phyloP scores from a whole-genome alignment of 345 rosid genomes.

The Brassica rapa region DNA sequence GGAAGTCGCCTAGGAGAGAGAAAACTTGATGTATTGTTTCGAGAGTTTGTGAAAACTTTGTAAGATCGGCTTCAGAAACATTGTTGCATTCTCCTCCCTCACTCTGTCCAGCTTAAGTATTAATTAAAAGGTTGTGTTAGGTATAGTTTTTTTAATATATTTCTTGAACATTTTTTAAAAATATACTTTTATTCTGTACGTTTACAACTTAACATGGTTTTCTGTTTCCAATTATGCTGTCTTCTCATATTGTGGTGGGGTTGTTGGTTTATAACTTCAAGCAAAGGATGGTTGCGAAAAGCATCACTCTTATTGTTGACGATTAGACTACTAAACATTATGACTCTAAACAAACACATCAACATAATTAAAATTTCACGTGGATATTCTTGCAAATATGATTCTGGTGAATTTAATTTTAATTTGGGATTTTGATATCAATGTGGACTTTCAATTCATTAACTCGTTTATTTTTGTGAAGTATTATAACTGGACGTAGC shows the following conservation, averaged over 20 bases:
- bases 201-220: neutral
- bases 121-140: neutral
- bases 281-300: neutral
- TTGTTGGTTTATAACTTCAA: neutral
- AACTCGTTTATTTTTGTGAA: neutral
- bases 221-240: neutral
- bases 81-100: neutral
- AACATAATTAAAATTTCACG: neutral
- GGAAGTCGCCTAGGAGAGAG: too few species aligned
- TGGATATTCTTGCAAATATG: neutral
- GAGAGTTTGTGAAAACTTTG: neutral
- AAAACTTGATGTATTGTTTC: neutral
- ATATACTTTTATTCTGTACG: neutral
- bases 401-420: neutral
- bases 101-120: neutral
- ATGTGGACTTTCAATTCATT: neutral
- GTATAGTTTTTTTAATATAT: neutral
- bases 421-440: neutral
- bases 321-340: slow-evolving; percentile 1
- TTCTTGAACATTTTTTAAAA: neutral
- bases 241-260: slow-evolving; percentile 2
- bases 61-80: neutral
- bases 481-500: neutral
- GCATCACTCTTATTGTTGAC: neutral
- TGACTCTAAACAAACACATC: neutral